A percentile compares a stretch with the other conserved stretches of the same genome.
phyloP scores from a whole-genome alignment of 805 yeast genomes.

The Geotrichum ghanense region DNA sequence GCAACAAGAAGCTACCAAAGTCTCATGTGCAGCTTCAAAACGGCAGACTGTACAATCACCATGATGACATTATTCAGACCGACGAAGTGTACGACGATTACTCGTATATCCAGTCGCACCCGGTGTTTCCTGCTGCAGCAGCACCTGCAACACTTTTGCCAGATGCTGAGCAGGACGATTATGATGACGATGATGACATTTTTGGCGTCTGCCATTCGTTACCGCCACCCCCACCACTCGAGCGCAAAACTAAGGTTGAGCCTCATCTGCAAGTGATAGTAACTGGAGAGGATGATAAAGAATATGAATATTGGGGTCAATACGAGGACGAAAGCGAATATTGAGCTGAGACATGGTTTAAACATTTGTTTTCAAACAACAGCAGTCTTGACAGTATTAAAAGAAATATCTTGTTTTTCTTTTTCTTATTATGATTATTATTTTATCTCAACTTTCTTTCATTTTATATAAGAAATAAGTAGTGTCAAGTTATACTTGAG shows the following conservation, averaged over 20 bases:
- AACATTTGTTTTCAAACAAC: too few relatives aligned
- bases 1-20: too few relatives aligned
- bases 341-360: too few relatives aligned
- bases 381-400: too few relatives aligned
- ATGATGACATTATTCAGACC: not conserved
- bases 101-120: not conserved
- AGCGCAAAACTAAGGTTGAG: not conserved
- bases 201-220: not conserved
- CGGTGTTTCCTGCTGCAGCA: not conserved
- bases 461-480: too few relatives aligned
- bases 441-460: too few relatives aligned
- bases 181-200: not conserved
- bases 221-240: not conserved
- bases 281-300: not conserved
- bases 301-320: not conserved
- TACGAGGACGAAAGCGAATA: not conserved
- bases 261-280: not conserved
- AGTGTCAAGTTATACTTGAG: too few relatives aligned
- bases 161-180: not conserved
- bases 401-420: too few relatives aligned
- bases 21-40: too few relatives aligned
- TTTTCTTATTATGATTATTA: too few relatives aligned
- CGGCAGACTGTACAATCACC: slow-evolving; percentile 1
- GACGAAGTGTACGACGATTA: not conserved
- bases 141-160: not conserved